Conservation (phyloP, 202 grass and related monocot species). For the Eragrostis tef region DNA sequence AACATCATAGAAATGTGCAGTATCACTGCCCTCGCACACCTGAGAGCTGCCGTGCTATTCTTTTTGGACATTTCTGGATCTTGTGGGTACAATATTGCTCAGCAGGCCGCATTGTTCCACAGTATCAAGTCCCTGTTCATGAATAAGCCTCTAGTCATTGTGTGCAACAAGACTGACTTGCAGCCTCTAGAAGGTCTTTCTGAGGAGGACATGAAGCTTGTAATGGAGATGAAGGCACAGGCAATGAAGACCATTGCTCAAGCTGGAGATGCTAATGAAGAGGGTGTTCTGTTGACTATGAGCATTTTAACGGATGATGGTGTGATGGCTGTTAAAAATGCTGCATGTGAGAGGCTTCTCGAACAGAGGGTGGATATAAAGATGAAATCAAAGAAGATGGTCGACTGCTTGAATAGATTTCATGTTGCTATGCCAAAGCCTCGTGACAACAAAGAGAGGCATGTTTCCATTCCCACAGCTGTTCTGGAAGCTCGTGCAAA, state of each 20-base stretch:
- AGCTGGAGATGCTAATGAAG: slow-evolving; percentile 60
- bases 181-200: slow-evolving; percentile 72
- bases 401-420: slow-evolving; percentile 73
- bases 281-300: slow-evolving; percentile 68
- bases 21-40: slow-evolving; percentile 70
- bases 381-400: slow-evolving; percentile 90
- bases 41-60: slow-evolving; percentile 77
- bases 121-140: slow-evolving; percentile 81
- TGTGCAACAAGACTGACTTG: slow-evolving; percentile 87
- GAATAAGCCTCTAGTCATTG: slow-evolving; percentile 78
- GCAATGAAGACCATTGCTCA: slow-evolving; percentile 63
- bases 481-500: slow-evolving; percentile 65
- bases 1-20: slow-evolving; percentile 97
- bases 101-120: slow-evolving; percentile 80
- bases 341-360: slow-evolving; percentile 81
- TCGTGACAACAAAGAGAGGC: slow-evolving; percentile 75
- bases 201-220: slow-evolving; percentile 71
- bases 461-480: slow-evolving; percentile 61
- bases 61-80: slow-evolving; percentile 84
- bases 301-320: slow-evolving; percentile 82
- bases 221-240: slow-evolving; percentile 84
- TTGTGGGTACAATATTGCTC: slow-evolving; percentile 77
- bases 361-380: slow-evolving; percentile 79
- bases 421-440: slow-evolving; percentile 85
- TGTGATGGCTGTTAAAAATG: slow-evolving; percentile 79